Conservation (phyloP, 2,329 filamentous ascomycete species). For the Colletotrichum kahawae region DNA sequence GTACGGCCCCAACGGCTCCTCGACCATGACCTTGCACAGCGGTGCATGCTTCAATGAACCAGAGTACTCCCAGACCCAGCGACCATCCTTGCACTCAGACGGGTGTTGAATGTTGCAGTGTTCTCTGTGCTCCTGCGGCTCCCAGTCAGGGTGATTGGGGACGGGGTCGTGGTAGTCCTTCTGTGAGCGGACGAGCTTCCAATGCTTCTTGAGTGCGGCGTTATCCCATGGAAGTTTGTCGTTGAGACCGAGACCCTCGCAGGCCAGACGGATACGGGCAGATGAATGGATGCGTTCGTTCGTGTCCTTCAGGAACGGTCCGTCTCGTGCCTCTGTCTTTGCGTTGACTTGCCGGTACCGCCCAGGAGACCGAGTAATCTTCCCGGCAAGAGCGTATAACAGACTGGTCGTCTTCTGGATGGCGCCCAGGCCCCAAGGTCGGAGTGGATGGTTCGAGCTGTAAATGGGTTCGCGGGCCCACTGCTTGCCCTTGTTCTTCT, state of each 20-base stretch:
- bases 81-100: constrained; percentile 31
- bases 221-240: constrained; percentile 53
- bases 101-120: constrained; percentile 16
- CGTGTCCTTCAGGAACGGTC: constrained; percentile 52
- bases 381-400: constrained; percentile 50
- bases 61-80: constrained; percentile 61
- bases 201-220: constrained; percentile 45
- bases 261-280: constrained; percentile 57
- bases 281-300: constrained; percentile 62
- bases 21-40: constrained; percentile 49
- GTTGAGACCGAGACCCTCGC: constrained; percentile 53
- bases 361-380: constrained; percentile 50
- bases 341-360: constrained; percentile 51
- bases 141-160: constrained; percentile 35
- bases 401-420: constrained; percentile 44
- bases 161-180: constrained; percentile 39
- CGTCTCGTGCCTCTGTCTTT: constrained; percentile 37
- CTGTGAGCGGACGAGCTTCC: constrained; percentile 45
- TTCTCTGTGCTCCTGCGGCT: constrained; percentile 28
- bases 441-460: constrained; percentile 49
- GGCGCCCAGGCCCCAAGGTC: constrained; percentile 53
- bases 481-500: constrained; percentile 13
- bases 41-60: constrained; percentile 49
- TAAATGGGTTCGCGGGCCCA: constrained; percentile 58
- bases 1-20: constrained; percentile 59